Percentiles rank a stretch among this genome's conserved stretches.
phyloP scores from a whole-genome alignment of 352 stramenopile genomes.

The Pythium vanterpoolii region DNA sequence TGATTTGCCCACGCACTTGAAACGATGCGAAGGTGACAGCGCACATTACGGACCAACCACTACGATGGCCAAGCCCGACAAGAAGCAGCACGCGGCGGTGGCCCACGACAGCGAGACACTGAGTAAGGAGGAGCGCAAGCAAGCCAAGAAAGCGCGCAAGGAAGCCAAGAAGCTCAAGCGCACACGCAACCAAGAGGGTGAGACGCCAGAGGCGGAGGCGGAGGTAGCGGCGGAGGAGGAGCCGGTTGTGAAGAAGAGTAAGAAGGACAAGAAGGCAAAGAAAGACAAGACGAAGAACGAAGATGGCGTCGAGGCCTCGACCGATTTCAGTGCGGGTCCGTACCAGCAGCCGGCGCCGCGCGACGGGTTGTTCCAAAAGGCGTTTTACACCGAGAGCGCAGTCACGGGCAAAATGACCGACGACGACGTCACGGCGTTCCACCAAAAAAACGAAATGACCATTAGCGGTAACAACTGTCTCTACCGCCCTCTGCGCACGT shows the following conservation, averaged over 20 bases:
- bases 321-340: conserved; percentile 66
- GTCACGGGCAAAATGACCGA: conserved; percentile 73
- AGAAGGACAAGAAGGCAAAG: conserved; percentile 39
- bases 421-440: conserved; percentile 81
- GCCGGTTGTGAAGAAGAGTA: conserved; percentile 10
- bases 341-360: conserved; percentile 65
- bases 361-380: conserved; percentile 79
- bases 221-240: conserved; percentile 4
- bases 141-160: conserved; percentile 38
- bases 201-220: conserved; percentile 6
- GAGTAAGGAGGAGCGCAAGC: conserved; percentile 31
- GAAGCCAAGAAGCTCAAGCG: conserved; percentile 41
- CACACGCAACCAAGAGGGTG: conserved; percentile 19
- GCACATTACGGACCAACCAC: conserved; percentile 4
- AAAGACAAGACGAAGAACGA: conserved; percentile 27
- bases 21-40: conserved; percentile 31
- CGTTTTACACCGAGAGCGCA: conserved; percentile 80
- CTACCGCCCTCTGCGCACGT: conserved; percentile 79
- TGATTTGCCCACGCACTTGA: conserved; percentile 1
- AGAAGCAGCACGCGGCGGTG: conserved; percentile 19
- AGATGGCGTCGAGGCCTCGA: conserved; percentile 14
- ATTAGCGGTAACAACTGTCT: conserved; percentile 85
- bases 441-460: conserved; percentile 81
- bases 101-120: conserved; percentile 29
- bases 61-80: conserved; percentile 33